phyloP scores from a whole-genome alignment of 2,329 filamentous ascomycete species.

The Thielaviopsis populi region DNA sequence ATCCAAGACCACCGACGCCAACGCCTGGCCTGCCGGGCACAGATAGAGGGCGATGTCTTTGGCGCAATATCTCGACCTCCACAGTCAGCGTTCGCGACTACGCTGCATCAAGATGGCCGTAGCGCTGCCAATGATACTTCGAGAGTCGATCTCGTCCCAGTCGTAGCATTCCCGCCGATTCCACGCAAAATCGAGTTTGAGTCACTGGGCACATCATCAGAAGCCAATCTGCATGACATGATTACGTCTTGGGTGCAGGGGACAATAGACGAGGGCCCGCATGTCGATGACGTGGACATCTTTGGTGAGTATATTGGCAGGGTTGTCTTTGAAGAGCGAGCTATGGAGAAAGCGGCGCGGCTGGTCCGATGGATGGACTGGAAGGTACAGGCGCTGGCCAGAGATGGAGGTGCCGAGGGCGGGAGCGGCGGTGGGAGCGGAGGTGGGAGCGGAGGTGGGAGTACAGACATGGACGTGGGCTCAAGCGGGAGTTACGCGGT shows the following conservation, averaged over 20 bases:
- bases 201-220: constrained; percentile 27
- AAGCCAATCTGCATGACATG: constrained; percentile 54
- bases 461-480: constrained; percentile 21
- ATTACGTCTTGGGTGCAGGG: constrained; percentile 66
- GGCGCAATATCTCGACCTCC: neutral
- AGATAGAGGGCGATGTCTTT: neutral
- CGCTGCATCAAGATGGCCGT: neutral
- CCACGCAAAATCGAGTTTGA: constrained; percentile 35
- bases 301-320: constrained; percentile 56
- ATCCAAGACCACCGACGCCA: constrained; percentile 54
- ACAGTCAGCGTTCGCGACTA: neutral
- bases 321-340: constrained; percentile 60
- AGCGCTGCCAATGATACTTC: neutral
- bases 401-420: neutral
- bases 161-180: constrained; percentile 31
- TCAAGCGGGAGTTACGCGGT: neutral
- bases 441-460: constrained; percentile 24
- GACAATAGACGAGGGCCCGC: constrained; percentile 52
- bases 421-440: constrained; percentile 18
- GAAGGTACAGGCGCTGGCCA: constrained; percentile 26
- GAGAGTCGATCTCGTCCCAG: neutral
- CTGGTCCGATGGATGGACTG: constrained; percentile 54
- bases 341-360: constrained; percentile 59
- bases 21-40: neutral
- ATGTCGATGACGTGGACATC: constrained; percentile 60